Conservation (phyloP, 352 stramenopile species). For the Stramenopiles sp. region DNA sequence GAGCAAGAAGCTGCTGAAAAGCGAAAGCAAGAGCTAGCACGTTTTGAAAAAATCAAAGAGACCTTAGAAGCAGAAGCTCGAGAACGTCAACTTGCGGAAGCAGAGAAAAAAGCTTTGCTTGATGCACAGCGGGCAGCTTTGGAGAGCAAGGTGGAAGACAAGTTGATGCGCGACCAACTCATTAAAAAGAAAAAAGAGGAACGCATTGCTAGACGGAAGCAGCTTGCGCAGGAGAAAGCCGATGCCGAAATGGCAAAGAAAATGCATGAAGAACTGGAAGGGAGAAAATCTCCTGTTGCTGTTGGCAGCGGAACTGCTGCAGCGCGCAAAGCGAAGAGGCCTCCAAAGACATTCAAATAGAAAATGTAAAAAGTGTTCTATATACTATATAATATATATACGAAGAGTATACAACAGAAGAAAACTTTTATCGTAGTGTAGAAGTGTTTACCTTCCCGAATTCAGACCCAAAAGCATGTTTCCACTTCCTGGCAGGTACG, state of each 20-base stretch:
- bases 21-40: neutral
- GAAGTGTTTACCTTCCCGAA: neutral
- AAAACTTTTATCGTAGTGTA: too few relatives aligned
- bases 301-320: neutral
- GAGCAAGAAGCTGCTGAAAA: neutral
- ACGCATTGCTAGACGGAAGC: neutral
- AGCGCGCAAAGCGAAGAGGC: neutral
- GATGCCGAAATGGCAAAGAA: neutral
- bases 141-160: constrained; percentile 5
- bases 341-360: neutral
- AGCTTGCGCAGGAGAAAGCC: neutral
- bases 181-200: constrained; percentile 9
- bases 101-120: constrained; percentile 10
- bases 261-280: neutral
- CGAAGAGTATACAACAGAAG: too few relatives aligned
- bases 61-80: neutral
- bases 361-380: too few relatives aligned
- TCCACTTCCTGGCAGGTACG: constrained; percentile 77
- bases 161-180: neutral
- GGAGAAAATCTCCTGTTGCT: neutral
- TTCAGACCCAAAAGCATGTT: constrained; percentile 37
- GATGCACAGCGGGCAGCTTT: neutral
- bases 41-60: neutral
- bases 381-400: too few relatives aligned
- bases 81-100: neutral